These are phyloP conservation scores for Senna siamea DNA, from an alignment of 306 rosid species.

Conservation along the genomic window DNA sequence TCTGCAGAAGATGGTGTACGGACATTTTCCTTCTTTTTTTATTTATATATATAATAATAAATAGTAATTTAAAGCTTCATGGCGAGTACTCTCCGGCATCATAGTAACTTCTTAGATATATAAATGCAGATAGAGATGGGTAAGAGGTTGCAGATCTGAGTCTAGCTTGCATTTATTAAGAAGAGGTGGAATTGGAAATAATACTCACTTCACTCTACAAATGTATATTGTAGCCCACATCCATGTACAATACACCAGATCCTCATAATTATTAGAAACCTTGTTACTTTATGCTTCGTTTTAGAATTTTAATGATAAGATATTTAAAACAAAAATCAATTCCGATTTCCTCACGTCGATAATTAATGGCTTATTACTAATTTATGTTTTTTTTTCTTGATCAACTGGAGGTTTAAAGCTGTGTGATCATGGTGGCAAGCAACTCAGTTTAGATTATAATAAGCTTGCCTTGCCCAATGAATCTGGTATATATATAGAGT, in stretches of 20 bases:
- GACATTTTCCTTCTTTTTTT: background rate
- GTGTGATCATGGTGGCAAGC: constrained; percentile 26
- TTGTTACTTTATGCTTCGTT: background rate
- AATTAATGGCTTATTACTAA: background rate
- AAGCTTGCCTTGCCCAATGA: constrained; percentile 36
- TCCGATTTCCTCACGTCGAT: background rate
- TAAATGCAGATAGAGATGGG: background rate
- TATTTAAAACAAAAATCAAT: background rate
- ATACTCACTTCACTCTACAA: background rate
- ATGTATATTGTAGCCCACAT: background rate
- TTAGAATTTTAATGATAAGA: background rate
- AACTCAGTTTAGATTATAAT: constrained; percentile 40
- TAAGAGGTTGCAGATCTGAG: constrained; percentile 7
- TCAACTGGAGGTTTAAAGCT: background rate
- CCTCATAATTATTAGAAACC: background rate
- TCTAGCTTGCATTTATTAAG: background rate
- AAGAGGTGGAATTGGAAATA: background rate
- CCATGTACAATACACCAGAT: background rate
- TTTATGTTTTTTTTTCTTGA: background rate
- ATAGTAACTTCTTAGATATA: background rate
- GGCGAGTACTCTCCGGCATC: background rate
- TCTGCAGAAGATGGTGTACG: background rate
- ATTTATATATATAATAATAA: background rate
- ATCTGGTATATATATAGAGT: background rate
- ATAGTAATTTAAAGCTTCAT: no score